Conservation (phyloP, 2,329 filamentous ascomycete genomes). For the Ambrosiella cleistominuta region DNA sequence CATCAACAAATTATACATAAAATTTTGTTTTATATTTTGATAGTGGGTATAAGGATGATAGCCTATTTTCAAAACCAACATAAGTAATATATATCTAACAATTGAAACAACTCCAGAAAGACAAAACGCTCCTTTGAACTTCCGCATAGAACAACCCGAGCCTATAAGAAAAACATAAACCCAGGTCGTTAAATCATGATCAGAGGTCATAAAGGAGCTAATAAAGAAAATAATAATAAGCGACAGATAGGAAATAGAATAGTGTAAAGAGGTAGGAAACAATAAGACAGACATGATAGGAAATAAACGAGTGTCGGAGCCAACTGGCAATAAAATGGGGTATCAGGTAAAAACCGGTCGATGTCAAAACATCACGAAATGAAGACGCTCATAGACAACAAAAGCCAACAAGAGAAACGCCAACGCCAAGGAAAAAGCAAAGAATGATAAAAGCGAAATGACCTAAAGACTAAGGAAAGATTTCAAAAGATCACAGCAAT, state of each 20-base stretch:
- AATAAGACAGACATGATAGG: not conserved
- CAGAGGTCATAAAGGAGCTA: not conserved
- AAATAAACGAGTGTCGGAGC: constrained; percentile 2
- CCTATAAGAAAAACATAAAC: not conserved
- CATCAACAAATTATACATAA: not conserved
- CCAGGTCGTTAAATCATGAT: not conserved
- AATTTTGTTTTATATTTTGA: too few species aligned
- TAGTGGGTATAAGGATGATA: too few species aligned
- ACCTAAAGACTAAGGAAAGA: not conserved
- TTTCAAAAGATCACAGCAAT: not conserved
- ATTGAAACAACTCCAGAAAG: not conserved
- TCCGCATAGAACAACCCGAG: not conserved
- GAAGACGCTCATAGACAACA: not conserved
- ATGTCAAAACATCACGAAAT: not conserved
- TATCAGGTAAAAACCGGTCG: constrained; percentile 11
- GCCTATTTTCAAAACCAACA: too few species aligned
- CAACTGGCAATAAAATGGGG: not conserved
- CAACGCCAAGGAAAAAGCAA: not conserved
- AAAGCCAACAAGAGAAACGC: not conserved
- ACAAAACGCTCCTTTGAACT: not conserved
- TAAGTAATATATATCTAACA: not conserved
- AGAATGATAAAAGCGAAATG: not conserved
- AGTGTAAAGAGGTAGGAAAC: not conserved
- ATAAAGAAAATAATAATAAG: not conserved
- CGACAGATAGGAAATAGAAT: not conserved